phyloP scores from a whole-genome alignment of 441 rosid species.

The Omphalea diandra region DNA sequence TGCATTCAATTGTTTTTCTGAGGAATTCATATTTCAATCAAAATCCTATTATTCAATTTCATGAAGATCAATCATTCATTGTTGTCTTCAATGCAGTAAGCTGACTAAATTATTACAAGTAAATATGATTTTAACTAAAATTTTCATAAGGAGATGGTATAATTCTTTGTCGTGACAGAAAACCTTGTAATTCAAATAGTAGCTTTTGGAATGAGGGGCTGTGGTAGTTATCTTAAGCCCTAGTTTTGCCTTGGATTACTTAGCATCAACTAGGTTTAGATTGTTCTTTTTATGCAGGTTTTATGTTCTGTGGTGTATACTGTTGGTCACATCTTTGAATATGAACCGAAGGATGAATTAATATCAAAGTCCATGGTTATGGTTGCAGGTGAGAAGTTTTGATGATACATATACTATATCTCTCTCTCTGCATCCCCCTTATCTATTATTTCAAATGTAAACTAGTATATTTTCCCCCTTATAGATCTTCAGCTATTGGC shows the following conservation, averaged over 20 bases:
- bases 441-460: neutral
- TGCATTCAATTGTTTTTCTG: neutral
- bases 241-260: conserved; percentile 24
- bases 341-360: conserved; percentile 28
- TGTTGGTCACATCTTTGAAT: conserved; percentile 28
- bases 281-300: conserved; percentile 58
- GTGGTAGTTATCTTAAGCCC: conserved; percentile 22
- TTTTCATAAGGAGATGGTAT: no score
- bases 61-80: neutral
- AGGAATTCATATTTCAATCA: neutral
- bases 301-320: conserved; percentile 25
- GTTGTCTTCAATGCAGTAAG: neutral
- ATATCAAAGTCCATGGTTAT: conserved; percentile 34
- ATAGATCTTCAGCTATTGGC: neutral
- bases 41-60: neutral
- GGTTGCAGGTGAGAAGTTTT: conserved; percentile 43
- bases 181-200: conserved; percentile 10
- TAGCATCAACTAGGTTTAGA: conserved; percentile 54
- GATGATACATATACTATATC: no score
- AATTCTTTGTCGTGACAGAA: neutral
- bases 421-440: no score
- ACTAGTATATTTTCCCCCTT: neutral
- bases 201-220: conserved; percentile 24
- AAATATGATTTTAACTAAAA: no score
- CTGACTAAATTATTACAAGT: neutral